Evolutionary conservation across 768 basidiomycete genomes (phyloP).

Genomic region (Cystobasidium tubakii): DNA sequence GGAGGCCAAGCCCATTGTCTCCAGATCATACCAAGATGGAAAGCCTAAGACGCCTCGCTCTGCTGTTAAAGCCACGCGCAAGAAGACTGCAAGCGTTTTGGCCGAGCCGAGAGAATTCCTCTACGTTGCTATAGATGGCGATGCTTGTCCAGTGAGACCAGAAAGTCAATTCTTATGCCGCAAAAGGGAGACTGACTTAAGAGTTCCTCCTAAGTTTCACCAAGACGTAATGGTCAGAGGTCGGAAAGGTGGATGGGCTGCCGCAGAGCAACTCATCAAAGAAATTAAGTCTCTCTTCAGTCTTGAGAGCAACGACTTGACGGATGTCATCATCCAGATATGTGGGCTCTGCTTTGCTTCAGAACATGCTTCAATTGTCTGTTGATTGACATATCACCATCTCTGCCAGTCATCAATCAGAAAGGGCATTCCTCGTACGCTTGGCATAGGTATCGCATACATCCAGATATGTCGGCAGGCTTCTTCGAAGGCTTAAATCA

Average conservation of each 20-base stretch:
- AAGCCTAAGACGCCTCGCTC: not conserved
- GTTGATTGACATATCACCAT: not conserved
- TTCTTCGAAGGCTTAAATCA: not conserved
- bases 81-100: not conserved
- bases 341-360: not conserved
- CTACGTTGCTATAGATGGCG: constrained; percentile 2
- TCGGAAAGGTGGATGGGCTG: not conserved
- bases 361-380: not conserved
- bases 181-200: too few species aligned
- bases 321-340: not conserved
- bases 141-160: not conserved
- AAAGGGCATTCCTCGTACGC: not conserved
- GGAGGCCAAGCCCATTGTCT: not conserved
- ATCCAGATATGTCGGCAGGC: not conserved
- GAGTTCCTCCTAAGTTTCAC: not conserved
- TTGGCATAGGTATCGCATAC: not conserved
- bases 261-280: not conserved
- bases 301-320: not conserved
- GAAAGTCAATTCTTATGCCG: not conserved
- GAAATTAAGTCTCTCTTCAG: not conserved
- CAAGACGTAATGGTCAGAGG: not conserved
- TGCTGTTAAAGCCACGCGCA: not conserved
- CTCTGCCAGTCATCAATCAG: not conserved
- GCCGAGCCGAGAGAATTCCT: not conserved
- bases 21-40: not conserved